Conservation (phyloP, 345 rosid genomes). For the Populus pruinosa region DNA sequence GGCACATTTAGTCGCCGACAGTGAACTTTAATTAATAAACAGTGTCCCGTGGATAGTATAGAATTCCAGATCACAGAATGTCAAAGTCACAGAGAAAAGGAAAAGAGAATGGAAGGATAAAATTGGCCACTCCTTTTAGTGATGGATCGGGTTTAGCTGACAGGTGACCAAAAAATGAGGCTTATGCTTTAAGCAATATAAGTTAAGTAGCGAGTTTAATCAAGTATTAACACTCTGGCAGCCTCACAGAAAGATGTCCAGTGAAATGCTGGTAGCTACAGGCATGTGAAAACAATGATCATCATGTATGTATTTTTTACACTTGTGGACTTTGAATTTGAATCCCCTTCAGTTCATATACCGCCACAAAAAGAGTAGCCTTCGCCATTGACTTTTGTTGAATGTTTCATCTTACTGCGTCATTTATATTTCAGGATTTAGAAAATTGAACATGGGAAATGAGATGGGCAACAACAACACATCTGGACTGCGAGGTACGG, state of each 20-base stretch:
- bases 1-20: slow-evolving; percentile 22
- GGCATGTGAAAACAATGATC: slow-evolving; percentile 34
- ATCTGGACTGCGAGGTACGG: slow-evolving; percentile 41
- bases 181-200: slow-evolving; percentile 41
- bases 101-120: neutral
- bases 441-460: slow-evolving; percentile 45
- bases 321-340: slow-evolving; percentile 8
- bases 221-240: slow-evolving; percentile 35
- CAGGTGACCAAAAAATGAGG: slow-evolving; percentile 21
- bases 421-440: slow-evolving; percentile 43
- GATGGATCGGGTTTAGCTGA: slow-evolving; percentile 26
- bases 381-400: slow-evolving; percentile 1
- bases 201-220: slow-evolving; percentile 4
- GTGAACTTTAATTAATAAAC: slow-evolving; percentile 22
- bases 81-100: slow-evolving; percentile 8
- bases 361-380: slow-evolving; percentile 12
- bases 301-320: slow-evolving; percentile 28
- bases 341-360: slow-evolving; percentile 18
- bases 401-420: slow-evolving; percentile 13
- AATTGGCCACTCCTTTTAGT: slow-evolving; percentile 6
- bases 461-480: slow-evolving; percentile 68
- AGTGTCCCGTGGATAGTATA: slow-evolving; percentile 19
- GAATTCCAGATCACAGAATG: slow-evolving; percentile 19
- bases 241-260: slow-evolving; percentile 23
- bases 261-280: slow-evolving; percentile 11